Base-by-base conservation (phyloP, 2,329 filamentous ascomycete genomes). In the Xylaria sp. region DNA sequence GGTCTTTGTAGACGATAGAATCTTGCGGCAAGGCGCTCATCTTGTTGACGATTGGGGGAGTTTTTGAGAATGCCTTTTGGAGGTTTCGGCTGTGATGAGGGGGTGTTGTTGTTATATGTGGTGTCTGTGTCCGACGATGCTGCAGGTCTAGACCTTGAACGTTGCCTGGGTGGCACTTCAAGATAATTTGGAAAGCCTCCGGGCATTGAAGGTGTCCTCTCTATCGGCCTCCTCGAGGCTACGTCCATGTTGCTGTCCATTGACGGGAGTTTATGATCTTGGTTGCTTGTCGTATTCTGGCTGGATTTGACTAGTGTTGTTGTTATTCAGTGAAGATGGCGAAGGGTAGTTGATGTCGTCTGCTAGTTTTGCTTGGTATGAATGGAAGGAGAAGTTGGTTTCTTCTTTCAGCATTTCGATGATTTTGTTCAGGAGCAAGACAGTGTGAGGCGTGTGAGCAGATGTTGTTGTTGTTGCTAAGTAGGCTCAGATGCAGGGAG, bases 1-100 rank as follows among this genome's bases (percentile, higher is more conserved):
- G 69, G 63, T 23, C 64, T 67, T 11, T 69, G 58, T 15, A 73
- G 60, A 55, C 71, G 68, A 51, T 72, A 70, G 58, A 74, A 74
- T 47, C 72, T 67, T 56, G 70, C 69, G 11, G 72, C 72, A 33
- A 74, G 68, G 38, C 66, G 72, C 17, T 71, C 66, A 54, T 57
- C 59, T 15, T 47, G 54, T 48, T 51, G 65, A 9, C 56, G 58
- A 43, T 49, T 53, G 25, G 58, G 60, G 17, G 69, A 54, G 51
- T 72, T 72, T 64, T 74, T 74, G 13, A 74, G 62, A 25, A 74
- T 74, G 4, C 72, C 68, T 58, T 53, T 72, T 23, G 67, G 68
- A 23, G 69, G 69, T 19, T 64, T 66, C 4, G 69, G 60, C 49
- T 62, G 62, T n/a, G 33, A 60, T 29, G 47, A 37, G 25, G 48